Evolutionary conservation across 352 stramenopile species (phyloP).

Genomic region (Thraustotheca clavata): DNA sequence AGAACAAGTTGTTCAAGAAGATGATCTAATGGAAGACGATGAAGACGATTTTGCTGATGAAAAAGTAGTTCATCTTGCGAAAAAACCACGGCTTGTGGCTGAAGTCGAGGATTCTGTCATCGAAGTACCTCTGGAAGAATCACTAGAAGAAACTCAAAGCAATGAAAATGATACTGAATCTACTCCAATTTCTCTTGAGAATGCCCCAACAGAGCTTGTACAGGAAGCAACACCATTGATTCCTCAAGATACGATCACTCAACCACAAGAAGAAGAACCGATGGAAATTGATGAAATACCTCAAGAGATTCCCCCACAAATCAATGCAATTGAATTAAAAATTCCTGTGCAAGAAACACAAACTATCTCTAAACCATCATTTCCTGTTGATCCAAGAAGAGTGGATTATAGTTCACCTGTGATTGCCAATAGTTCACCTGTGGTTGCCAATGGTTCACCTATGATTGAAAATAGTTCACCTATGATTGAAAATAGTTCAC

Average conservation of each 20-base stretch:
- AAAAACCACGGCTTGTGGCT: conserved; percentile 6
- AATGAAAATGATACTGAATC: not conserved
- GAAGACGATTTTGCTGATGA: conserved; percentile 20
- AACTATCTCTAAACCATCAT: too few species aligned
- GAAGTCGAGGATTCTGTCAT: not conserved
- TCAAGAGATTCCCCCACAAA: too few species aligned
- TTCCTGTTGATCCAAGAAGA: too few species aligned
- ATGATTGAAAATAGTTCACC: too few species aligned
- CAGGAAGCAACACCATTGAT: not conserved
- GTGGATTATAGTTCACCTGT: too few species aligned
- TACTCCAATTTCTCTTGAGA: not conserved
- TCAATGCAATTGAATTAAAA: too few species aligned
- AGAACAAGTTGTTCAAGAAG: conserved; percentile 6
- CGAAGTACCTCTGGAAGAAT: not conserved
- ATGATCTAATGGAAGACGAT: not conserved
- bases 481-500: not conserved
- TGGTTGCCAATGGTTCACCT: too few species aligned
- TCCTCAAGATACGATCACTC: not conserved
- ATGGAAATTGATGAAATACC: too few species aligned
- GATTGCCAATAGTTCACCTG: too few species aligned
- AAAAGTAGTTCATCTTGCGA: conserved; percentile 11
- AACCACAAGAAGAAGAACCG: not conserved
- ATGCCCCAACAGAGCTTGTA: too few species aligned
- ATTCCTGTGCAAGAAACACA: too few species aligned
- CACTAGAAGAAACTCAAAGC: not conserved